These are phyloP conservation scores for Diutina ranongensis DNA, from an alignment of 1,139 yeast genomes.

Conservation along the genomic window DNA sequence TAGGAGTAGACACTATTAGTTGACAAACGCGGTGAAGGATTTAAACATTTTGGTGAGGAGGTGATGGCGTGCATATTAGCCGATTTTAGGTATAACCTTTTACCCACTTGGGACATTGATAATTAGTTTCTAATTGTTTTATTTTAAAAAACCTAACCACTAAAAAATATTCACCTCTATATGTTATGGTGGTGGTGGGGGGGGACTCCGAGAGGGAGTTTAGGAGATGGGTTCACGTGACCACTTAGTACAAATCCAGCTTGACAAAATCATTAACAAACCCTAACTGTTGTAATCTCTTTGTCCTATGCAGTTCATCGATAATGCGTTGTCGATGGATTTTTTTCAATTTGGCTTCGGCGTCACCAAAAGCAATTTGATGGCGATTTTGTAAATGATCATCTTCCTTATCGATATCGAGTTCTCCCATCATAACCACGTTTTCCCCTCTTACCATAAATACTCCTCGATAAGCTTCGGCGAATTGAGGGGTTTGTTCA, in stretches of 20 bases:
- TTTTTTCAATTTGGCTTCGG: slow-evolving; percentile 34
- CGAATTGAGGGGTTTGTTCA: slow-evolving; percentile 34
- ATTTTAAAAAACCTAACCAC: no score
- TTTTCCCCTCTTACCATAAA: slow-evolving; percentile 94
- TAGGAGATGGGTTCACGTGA: slow-evolving; percentile 1
- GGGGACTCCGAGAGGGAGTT: no score
- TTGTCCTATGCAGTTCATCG: slow-evolving; percentile 35
- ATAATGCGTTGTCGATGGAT: slow-evolving; percentile 28
- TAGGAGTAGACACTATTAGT: no score
- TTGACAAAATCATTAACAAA: slow-evolving; percentile 46
- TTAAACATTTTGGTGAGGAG: no score
- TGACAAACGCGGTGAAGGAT: neutral
- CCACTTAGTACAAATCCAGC: slow-evolving; percentile 40
- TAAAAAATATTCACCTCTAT: no score
- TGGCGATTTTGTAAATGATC: slow-evolving; percentile 46
- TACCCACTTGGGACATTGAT: no score
- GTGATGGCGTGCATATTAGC: neutral
- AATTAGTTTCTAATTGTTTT: no score
- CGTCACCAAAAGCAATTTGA: slow-evolving; percentile 51
- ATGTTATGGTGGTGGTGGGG: no score
- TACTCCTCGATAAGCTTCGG: slow-evolving; percentile 68
- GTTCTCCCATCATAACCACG: slow-evolving; percentile 90
- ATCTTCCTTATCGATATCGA: slow-evolving; percentile 83
- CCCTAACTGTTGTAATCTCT: slow-evolving; percentile 40
- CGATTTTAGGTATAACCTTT: no score